Evolutionary conservation across 306 rosid genomes (phyloP), one percentile per base, ranked within the genome.

Genomic region (Adenanthera pavonina): DNA sequence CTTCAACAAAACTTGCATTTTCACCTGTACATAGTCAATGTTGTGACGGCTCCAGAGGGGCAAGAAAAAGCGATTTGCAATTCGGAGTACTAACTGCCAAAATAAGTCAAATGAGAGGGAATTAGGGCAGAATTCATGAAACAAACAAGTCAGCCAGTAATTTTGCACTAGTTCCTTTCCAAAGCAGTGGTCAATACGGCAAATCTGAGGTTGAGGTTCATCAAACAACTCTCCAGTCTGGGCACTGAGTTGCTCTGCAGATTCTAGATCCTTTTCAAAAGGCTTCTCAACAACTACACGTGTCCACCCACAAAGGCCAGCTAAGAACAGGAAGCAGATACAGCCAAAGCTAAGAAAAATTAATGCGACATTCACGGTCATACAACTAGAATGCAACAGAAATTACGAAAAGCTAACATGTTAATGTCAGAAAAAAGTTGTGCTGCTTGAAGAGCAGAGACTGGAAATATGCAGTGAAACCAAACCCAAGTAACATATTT

Each of bases 11-110:
- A 44, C 15, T 78, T 69, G 80, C 73, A 86, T 69, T 60, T 86
- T 82, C 87, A 91, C 97, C 94, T 91, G 97, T 16, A 93, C 94
- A 71, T 91, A 91, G 49, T 69, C 94, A 41, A 93, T 90, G 87
- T 93, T 91, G 88, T 93, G 97, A 33, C 98, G 94, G 78, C 91
- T 93, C 98, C 98, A 93, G 15, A 91, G 94, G 17, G 98, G 98
- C 83, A 93, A 65, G 82, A 93, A 91, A 41, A 93, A 68, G 43
- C 97, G 92, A 83, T 93, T 93, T 77, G 98, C 97, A 47, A 93
- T 91, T 49, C 98, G 97, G 85, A 93, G 98, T n/a, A n/a, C n/a
- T 33, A 93, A 84, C 98, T 93, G 92, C 77, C 74, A 83, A 85
- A 70, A 56, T 47, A 71, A 40, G 64, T 81, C 40, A 59, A 76